Evolutionary conservation across 2,329 filamentous ascomycete genomes (phyloP), one percentile per base, ranked within the genome.

Genomic region (Aspergillus sp.): DNA sequence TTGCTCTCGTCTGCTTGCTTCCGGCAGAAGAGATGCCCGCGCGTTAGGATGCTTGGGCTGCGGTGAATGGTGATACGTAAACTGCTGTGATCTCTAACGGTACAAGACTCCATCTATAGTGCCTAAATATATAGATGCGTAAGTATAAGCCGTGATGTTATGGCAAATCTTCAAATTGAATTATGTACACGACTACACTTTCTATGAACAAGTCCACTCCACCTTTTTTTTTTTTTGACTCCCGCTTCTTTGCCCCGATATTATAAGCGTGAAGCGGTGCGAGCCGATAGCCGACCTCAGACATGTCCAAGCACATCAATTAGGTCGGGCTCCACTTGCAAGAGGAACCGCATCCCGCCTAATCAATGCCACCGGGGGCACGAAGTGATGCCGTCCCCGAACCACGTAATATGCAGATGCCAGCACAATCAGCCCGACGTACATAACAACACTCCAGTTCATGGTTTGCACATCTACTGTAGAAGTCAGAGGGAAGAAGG

Each of bases 381-480:
- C 66, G 61, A 81, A 82, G 22, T 71, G 64, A 41, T 76, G 69
- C 26, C 71, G 68, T 2, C 77, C 80, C 42, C 68, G 63, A 4
- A 74, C 13, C n/a, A 68, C 62, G 57, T 80, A 82, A 59, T 77
- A 81, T 0, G 71, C 53, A 3, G 77, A 68, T 2, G 78, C 76
- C 32, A 80, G 75, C 6, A 73, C 62, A 15, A 81, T 67, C 18
- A 80, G 69, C 5, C 71, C 71, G n/a, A 74, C 72, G 55, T 78
- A 81, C 64, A 82, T 79, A 1, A 71, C 65, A 42, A 76, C 69
- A 38, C 74, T 75, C 78, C 78, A 82, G 59, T 82, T 82, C 77
- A 82, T 80, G 5, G 72, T 72, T 51, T 65, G 59, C 8, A 62
- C 58, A 9, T 64, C 64, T 22, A 77, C 75, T 4, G 65, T 60